Evolutionary conservation across 2,329 filamentous ascomycete genomes (phyloP), one percentile per base, ranked within the genome.

Genomic region (Akanthomyces lecanii): DNA sequence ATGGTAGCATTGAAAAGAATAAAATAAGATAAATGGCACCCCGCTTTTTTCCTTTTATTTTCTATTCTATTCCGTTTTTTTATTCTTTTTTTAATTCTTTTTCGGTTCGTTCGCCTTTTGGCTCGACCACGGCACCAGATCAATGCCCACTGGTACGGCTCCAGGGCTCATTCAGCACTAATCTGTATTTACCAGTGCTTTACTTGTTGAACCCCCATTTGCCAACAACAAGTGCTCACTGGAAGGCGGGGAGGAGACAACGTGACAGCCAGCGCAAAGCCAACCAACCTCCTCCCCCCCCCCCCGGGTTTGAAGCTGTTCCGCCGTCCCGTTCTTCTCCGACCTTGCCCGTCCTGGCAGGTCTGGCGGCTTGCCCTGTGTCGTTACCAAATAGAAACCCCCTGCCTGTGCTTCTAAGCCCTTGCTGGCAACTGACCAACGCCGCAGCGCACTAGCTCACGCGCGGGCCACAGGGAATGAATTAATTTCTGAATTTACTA

Each of bases 1-100:
- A 47, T 36, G 54, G 54, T 57, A 36, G 44, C 54, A 57, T 57
- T 57, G 42, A 30, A 30, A 57, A 57, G 54, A 45, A 56, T 21
- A 23, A 14, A 57, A 47, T 30, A 21, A 36, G 47, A 47, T 23
- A 36, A 57, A 42, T 25, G 14, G 4, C 3, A 54, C 7, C 14
- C 38, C 53, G 25, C 36, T 3, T n/a, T 30, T 30, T 30, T n/a
- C n/a, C 23, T 21, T 45, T 55, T 55, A 4, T 45, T 28, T 55
- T 21, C 21, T 55, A 6, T 55, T 55, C 25, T 55, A 38, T 38
- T 10, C 33, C 5, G 10, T 3, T 10, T 38, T 38, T 38, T 11
- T 38, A 38, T 38, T 38, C 33, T 38, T 38, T 38, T 36, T 11
- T 36, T 36, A 7, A 5, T 38, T 3, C 10, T 38, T 38, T 11